These are phyloP conservation scores for Podila epicladia DNA, from an alignment of 192 early-diverging fungal genomes.

Conservation along the genomic window DNA sequence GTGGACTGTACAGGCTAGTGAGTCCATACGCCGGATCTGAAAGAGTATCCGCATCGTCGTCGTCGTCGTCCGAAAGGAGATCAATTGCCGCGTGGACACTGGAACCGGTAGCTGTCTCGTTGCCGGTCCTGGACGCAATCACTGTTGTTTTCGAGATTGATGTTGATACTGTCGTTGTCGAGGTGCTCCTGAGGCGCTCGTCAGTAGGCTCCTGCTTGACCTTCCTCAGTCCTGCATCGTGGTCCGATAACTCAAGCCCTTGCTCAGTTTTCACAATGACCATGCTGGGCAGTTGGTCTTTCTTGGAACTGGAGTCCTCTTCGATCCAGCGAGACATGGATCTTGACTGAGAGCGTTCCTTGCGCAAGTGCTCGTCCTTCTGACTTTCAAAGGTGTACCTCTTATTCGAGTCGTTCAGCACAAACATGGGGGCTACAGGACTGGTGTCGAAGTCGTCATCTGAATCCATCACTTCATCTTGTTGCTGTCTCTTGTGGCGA, in stretches of 20 bases:
- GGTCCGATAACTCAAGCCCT: too few species aligned
- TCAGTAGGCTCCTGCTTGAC: too few species aligned
- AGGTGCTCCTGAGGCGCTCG: neutral
- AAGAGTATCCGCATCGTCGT: neutral
- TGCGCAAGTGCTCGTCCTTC: neutral
- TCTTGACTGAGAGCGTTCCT: neutral
- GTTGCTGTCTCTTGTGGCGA: neutral
- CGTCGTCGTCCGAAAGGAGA: constrained; percentile 28
- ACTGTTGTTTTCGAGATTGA: neutral
- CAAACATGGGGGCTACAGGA: too few species aligned
- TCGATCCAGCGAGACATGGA: neutral
- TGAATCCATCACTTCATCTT: neutral
- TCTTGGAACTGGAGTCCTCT: too few species aligned
- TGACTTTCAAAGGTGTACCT: neutral
- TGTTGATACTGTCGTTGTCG: neutral
- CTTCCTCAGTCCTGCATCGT: too few species aligned
- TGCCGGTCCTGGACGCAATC: neutral
- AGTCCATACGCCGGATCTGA: neutral
- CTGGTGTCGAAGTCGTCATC: neutral
- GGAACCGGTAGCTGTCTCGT: neutral
- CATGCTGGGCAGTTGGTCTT: too few species aligned
- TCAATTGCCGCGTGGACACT: constrained; percentile 21
- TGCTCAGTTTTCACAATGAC: too few species aligned
- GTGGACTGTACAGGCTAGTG: neutral
- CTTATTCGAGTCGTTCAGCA: neutral